Evolutionary conservation across 164 flowering plant genomes (phyloP), one percentile per base, ranked within the genome.

Genomic region (Sextonia rubra): DNA sequence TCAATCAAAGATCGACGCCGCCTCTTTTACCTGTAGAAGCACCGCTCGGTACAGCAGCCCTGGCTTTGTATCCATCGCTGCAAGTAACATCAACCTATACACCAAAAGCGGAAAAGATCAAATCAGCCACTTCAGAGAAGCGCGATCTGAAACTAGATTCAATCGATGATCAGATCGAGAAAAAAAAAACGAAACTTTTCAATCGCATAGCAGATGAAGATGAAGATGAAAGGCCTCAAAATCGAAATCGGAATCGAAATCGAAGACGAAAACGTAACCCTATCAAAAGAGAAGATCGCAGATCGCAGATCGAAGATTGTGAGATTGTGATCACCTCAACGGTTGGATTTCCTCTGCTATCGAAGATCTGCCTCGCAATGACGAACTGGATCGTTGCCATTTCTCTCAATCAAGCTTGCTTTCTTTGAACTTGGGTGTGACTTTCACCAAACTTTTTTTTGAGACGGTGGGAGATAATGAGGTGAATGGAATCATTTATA

Each of bases 11-110:
- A n/a, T n/a, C n/a, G n/a, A n/a, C n/a, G n/a, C n/a, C n/a, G n/a
- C n/a, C n/a, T n/a, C 37, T 47, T 58, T 61, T 75, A 82, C 88
- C 88, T 37, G 91, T 86, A 3, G 91, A 87, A 25, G 86, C 89
- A 66, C 91, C 91, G 60, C 91, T 87, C 0, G 91, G 91, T 66
- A 87, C 89, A 47, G 91, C 91, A 79, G 89, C 91, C 71, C 88
- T 84, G 2, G 78, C 80, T 9, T 73, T 47, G 20, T 75, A 78
- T 22, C 88, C 87, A 80, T 85, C 83, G 22, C 76, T 73, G 8
- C 83, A 71, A 15, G 47, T 58, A 61, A 85, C 26, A 74, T 86
- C 90, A 68, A 80, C 88, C 90, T 86, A 66, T 17, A 66, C 1
- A 44, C 58, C 4, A 15, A 15, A 52, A 15, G n/a, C 12, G 58